phyloP scores from a whole-genome alignment of 371 early-diverging fungal species.

The Chytridiales sp. region DNA sequence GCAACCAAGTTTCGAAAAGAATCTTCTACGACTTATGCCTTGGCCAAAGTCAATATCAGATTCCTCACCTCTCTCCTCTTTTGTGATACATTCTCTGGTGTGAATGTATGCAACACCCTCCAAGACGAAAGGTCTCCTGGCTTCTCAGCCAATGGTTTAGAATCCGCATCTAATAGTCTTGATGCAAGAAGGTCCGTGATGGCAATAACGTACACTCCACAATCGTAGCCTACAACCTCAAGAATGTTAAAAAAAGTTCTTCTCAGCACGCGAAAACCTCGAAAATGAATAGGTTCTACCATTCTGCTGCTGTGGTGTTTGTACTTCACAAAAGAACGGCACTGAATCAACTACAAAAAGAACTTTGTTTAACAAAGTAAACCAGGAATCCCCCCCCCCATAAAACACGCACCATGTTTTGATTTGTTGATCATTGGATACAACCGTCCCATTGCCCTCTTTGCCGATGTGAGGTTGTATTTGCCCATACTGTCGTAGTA shows the following conservation, averaged over 20 bases:
- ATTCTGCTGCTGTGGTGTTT: constrained; percentile 28
- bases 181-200: constrained; percentile 24
- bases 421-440: no score
- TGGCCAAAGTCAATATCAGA: no score
- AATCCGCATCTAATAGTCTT: neutral
- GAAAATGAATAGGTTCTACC: constrained; percentile 1
- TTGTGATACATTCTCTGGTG: constrained; percentile 9
- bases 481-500: constrained; percentile 23
- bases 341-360: neutral
- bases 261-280: neutral
- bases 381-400: no score
- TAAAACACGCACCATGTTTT: no score
- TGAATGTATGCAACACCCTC: constrained; percentile 18
- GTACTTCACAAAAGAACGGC: constrained; percentile 24
- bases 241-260: neutral
- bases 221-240: constrained; percentile 33
- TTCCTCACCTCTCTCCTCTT: constrained; percentile 10
- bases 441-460: constrained; percentile 7
- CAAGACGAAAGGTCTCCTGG: constrained; percentile 30
- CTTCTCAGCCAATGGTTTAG: constrained; percentile 5
- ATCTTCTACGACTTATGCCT: no score
- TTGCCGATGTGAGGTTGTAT: constrained; percentile 18
- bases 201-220: constrained; percentile 34
- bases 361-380: no score
- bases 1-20: no score